Conservation (phyloP, 2,329 filamentous ascomycete genomes). For the Fusarium sp. region DNA sequence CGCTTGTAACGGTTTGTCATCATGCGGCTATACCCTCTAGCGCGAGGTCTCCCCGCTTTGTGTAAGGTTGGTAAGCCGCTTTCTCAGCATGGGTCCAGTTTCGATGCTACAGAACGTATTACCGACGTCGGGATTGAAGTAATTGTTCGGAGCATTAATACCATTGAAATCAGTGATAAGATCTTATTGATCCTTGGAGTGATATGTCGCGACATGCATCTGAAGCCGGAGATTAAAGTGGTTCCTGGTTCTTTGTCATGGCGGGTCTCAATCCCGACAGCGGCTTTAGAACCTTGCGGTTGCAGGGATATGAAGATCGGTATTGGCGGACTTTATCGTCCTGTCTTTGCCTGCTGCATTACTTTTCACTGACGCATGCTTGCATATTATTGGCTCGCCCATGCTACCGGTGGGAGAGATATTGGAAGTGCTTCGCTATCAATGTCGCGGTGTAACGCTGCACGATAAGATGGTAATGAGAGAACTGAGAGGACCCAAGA, state of each 20-base stretch:
- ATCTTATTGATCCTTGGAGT: background rate
- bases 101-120: background rate
- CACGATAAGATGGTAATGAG: too few species aligned
- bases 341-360: background rate
- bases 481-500: too few species aligned
- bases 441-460: background rate
- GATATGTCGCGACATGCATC: background rate
- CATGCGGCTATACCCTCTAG: slow-evolving; percentile 16
- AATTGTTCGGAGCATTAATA: background rate
- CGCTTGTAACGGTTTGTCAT: slow-evolving; percentile 33
- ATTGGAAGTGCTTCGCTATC: background rate
- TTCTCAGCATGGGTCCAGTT: slow-evolving; percentile 26
- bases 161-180: background rate
- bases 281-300: background rate
- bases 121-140: background rate
- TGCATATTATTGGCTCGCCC: background rate
- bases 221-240: background rate
- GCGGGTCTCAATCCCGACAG: background rate
- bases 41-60: slow-evolving; percentile 3
- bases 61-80: slow-evolving; percentile 20
- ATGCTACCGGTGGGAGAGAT: background rate
- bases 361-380: background rate
- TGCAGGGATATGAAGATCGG: background rate
- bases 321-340: background rate
- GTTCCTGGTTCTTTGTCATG: background rate